Percentiles rank a stretch among this genome's conserved stretches.
These are phyloP conservation scores for Porphyra umbilicalis DNA, from an alignment of 31 red algal species.

Conservation along the genomic window DNA sequence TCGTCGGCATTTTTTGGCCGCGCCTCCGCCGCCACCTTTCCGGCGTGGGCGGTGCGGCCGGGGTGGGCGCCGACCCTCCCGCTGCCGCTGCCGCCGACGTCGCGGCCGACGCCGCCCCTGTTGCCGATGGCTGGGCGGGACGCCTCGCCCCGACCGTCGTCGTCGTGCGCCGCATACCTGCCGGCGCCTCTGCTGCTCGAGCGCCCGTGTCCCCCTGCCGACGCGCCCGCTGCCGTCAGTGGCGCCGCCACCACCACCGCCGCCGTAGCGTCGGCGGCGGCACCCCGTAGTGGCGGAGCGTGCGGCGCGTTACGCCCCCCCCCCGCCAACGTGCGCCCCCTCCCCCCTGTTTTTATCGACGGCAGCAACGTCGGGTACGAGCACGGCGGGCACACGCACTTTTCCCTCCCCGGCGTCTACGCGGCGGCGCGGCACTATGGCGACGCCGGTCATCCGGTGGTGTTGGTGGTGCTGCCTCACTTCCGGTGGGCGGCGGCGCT, in stretches of 20 bases:
- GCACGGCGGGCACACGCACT: neutral
- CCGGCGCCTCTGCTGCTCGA: no score
- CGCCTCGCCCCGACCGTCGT: neutral
- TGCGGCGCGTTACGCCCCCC: no score
- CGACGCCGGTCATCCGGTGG: neutral
- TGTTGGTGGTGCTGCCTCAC: neutral
- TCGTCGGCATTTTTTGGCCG: neutral
- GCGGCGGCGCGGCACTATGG: neutral
- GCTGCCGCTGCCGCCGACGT: neutral
- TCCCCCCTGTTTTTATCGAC: neutral
- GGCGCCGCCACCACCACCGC: no score
- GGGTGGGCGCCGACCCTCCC: neutral
- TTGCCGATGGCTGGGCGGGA: neutral
- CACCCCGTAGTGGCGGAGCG: no score
- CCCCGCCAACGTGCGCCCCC: neutral
- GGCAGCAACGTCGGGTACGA: neutral
- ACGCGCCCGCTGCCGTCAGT: neutral
- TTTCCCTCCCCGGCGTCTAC: neutral
- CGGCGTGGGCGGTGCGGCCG: neutral
- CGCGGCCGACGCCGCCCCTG: neutral
- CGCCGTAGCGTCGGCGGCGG: no score
- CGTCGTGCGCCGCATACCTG: neutral
- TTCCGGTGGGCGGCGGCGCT: neutral
- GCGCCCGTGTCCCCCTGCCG: neutral
- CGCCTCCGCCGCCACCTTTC: neutral